Evolutionary conservation across 2,329 filamentous ascomycete species (phyloP).

Genomic region (Talaromyces verruculosus): DNA sequence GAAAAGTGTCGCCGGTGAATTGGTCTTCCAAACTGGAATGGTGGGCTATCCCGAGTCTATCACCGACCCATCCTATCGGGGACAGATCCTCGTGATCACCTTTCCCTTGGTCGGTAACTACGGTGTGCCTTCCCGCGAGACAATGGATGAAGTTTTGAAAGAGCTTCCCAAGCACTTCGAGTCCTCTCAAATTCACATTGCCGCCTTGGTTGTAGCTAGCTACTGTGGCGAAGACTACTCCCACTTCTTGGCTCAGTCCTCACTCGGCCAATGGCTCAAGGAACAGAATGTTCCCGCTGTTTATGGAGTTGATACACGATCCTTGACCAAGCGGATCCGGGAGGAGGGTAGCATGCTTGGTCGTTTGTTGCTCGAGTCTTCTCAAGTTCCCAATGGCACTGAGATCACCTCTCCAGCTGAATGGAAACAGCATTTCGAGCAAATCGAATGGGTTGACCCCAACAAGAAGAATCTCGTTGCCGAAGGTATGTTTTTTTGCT

Average conservation of each 20-base stretch:
- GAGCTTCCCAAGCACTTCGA: conserved; percentile 93
- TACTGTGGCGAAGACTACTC: conserved; percentile 96
- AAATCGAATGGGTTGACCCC: conserved; percentile 84
- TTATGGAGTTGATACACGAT: conserved; percentile 90
- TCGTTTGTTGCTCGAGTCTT: conserved; percentile 74
- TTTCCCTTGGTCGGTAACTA: conserved; percentile 97
- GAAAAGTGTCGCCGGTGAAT: conserved; percentile 91
- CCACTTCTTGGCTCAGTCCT: conserved; percentile 87
- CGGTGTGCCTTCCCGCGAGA: conserved; percentile 85
- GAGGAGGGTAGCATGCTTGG: conserved; percentile 96
- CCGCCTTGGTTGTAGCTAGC: conserved; percentile 77
- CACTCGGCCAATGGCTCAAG: conserved; percentile 91
- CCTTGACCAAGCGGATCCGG: conserved; percentile 90
- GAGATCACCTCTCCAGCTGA: conserved; percentile 32
- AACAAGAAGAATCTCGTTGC: conserved; percentile 91
- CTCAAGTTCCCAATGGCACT: conserved; percentile 46
- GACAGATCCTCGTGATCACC: conserved; percentile 94
- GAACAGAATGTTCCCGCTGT: conserved; percentile 92
- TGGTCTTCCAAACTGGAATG: conserved; percentile 99
- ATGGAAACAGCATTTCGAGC: conserved; percentile 66
- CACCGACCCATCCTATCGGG: conserved; percentile 83
- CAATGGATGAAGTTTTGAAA: conserved; percentile 78
- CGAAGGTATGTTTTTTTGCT: conserved; percentile 67
- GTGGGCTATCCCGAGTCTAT: conserved; percentile 96
- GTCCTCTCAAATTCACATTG: conserved; percentile 86